A percentile compares a stretch with the other conserved stretches of the same genome.
These are phyloP conservation scores for Elaeis guineensis DNA, from an alignment of 176 grass and related monocot genomes.

Conservation along the genomic window DNA sequence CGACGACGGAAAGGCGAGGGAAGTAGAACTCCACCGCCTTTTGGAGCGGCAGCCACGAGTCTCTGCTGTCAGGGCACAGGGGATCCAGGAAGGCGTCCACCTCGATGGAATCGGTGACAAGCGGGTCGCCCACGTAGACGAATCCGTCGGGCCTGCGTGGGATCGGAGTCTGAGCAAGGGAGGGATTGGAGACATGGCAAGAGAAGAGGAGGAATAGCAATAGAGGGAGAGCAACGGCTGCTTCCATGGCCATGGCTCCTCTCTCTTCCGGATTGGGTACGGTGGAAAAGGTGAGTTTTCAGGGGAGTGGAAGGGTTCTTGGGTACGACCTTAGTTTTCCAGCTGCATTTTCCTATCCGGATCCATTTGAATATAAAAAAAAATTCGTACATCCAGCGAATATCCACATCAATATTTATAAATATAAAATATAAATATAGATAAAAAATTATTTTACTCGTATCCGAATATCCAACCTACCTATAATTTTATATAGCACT, in stretches of 20 bases:
- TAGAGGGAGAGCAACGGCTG: constrained; percentile 22
- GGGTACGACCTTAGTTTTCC: too few relatives aligned
- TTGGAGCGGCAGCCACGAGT: constrained; percentile 58
- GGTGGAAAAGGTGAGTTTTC: too few relatives aligned
- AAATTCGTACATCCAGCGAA: too few relatives aligned
- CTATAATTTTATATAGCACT: too few relatives aligned
- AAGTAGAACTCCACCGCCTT: constrained; percentile 48
- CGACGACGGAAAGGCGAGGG: constrained; percentile 52
- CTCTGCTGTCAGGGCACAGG: constrained; percentile 82
- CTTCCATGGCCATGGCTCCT: constrained; percentile 29
- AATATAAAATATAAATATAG: too few relatives aligned
- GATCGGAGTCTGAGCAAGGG: constrained; percentile 38
- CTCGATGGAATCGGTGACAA: constrained; percentile 52
- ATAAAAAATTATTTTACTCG: too few relatives aligned
- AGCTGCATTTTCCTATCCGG: too few relatives aligned
- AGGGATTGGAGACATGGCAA: constrained; percentile 23
- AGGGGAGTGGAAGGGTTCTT: too few relatives aligned
- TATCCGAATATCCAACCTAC: too few relatives aligned
- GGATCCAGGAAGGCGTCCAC: constrained; percentile 94
- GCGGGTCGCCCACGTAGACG: constrained; percentile 30
- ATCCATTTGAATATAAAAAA: too few relatives aligned
- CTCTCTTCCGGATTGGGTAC: too few relatives aligned
- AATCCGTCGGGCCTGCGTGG: constrained; percentile 71
- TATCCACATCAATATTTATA: too few relatives aligned
- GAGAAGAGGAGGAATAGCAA: constrained; percentile 25